Conservation (phyloP, 2,329 filamentous ascomycete species). For the Diatrype stigma region DNA sequence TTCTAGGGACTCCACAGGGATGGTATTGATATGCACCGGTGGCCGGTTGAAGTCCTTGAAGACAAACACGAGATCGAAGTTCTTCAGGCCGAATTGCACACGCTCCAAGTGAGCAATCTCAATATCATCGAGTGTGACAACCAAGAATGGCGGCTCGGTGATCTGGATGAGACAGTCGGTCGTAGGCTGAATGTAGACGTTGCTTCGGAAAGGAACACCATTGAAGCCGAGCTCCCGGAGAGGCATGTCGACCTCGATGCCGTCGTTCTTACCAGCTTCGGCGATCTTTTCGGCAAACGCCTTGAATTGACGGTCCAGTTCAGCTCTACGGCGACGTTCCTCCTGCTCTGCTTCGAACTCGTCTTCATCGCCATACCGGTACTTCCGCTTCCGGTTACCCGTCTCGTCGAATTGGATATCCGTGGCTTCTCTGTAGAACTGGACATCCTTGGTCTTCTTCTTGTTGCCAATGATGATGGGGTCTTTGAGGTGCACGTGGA, state of each 20-base stretch:
- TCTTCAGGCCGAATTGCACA: slow-evolving; percentile 95
- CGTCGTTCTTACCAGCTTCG: slow-evolving; percentile 86
- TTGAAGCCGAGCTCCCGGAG: slow-evolving; percentile 96
- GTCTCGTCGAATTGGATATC: slow-evolving; percentile 99
- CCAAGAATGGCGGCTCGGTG: slow-evolving; percentile 94
- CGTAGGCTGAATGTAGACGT: slow-evolving; percentile 91
- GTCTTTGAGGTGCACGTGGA: slow-evolving; percentile 96
- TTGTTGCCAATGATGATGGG: slow-evolving; percentile 96
- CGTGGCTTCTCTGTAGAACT: slow-evolving; percentile 96
- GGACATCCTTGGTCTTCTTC: slow-evolving; percentile 98
- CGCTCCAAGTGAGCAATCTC: slow-evolving; percentile 95
- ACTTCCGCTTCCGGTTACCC: slow-evolving; percentile 94
- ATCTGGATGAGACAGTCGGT: slow-evolving; percentile 97
- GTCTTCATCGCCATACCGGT: slow-evolving; percentile 95
- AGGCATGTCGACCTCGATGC: slow-evolving; percentile 90
- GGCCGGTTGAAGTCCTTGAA: slow-evolving; percentile 95
- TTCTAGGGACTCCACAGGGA: slow-evolving; percentile 91
- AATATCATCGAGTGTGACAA: slow-evolving; percentile 91
- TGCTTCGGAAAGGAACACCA: slow-evolving; percentile 92
- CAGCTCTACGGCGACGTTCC: slow-evolving; percentile 83
- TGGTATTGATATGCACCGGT: slow-evolving; percentile 94
- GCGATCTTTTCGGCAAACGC: slow-evolving; percentile 96
- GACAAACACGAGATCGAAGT: slow-evolving; percentile 97
- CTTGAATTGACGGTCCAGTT: slow-evolving; percentile 93
- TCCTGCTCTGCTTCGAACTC: slow-evolving; percentile 99